These are phyloP conservation scores for Nepenthes mirabilis DNA, from an alignment of 148 eudicot species.

Conservation along the genomic window DNA sequence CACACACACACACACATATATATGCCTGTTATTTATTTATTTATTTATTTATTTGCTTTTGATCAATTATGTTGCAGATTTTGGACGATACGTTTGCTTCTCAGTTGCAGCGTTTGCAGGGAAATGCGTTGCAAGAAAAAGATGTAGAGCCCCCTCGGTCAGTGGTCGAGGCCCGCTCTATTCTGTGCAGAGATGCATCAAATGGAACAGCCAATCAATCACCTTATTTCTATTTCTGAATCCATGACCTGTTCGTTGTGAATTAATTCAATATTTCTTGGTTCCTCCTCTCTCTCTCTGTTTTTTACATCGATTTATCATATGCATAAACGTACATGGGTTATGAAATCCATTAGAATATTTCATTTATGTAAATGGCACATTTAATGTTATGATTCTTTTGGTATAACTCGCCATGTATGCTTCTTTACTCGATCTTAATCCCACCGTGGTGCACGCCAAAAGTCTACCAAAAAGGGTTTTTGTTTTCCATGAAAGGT, in stretches of 20 bases:
- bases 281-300: too few species aligned
- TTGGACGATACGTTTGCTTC: constrained; percentile 81
- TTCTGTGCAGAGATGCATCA: constrained; percentile 56
- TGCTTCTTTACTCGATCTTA: too few species aligned
- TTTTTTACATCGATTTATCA: too few species aligned
- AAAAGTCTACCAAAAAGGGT: too few species aligned
- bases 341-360: too few species aligned
- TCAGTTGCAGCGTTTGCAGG: constrained; percentile 79
- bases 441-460: too few species aligned
- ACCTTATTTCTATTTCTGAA: constrained; percentile 37
- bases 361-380: too few species aligned
- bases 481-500: too few species aligned
- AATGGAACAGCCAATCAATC: constrained; percentile 36
- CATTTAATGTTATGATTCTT: too few species aligned
- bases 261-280: too few species aligned
- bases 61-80: constrained; percentile 23
- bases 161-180: constrained; percentile 71
- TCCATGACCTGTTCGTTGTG: not conserved
- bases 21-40: not conserved
- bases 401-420: too few species aligned
- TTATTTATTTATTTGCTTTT: not conserved
- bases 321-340: too few species aligned
- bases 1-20: not conserved
- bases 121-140: constrained; percentile 68
- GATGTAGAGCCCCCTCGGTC: constrained; percentile 79